phyloP scores from a whole-genome alignment of 371 early-diverging fungal genomes.

The Mycotypha africana region DNA sequence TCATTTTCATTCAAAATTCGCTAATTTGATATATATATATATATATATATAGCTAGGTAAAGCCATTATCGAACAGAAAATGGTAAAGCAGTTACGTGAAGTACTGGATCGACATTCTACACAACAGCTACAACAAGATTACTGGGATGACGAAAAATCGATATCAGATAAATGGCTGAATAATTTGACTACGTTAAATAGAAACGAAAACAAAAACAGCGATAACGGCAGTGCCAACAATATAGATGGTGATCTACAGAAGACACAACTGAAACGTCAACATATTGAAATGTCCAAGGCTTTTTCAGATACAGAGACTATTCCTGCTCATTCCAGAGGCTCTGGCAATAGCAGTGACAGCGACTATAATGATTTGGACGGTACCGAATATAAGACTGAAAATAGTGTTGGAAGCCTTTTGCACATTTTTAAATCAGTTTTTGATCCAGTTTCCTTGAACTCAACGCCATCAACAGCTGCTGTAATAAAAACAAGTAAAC shows the following conservation, averaged over 20 bases:
- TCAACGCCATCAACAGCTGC: background rate
- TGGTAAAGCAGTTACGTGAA: conserved; percentile 68
- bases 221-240: too few species aligned
- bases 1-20: background rate
- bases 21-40: too few species aligned
- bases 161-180: conserved; percentile 8
- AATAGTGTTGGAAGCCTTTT: background rate
- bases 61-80: conserved; percentile 63
- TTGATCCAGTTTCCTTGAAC: background rate
- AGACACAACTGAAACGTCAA: background rate
- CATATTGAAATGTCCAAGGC: background rate
- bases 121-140: conserved; percentile 38
- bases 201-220: background rate
- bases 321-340: conserved; percentile 8
- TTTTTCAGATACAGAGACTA: background rate
- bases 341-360: conserved; percentile 2
- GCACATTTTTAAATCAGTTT: too few species aligned
- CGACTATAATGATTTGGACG: background rate
- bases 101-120: conserved; percentile 63
- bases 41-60: conserved; percentile 57
- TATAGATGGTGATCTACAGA: too few species aligned
- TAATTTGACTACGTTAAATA: background rate
- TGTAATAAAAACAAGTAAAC: conserved; percentile 1
- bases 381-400: background rate
- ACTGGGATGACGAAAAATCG: conserved; percentile 12